Base-by-base conservation (phyloP, 2,329 filamentous ascomycete species). In the Hypoxylon sp. region DNA sequence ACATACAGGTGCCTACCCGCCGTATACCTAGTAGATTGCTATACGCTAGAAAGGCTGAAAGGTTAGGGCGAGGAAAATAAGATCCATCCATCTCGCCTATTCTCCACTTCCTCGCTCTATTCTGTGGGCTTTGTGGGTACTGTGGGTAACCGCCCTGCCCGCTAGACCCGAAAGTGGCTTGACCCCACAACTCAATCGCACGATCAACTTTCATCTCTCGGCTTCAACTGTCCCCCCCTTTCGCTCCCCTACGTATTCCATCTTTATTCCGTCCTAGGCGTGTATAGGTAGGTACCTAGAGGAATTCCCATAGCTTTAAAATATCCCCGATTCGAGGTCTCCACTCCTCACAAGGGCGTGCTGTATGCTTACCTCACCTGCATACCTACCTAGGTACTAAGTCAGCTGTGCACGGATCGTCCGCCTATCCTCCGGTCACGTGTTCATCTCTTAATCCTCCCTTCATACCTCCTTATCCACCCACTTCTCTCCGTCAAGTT, bases 341-440 rank as follows among this genome's bases (percentile, higher is more conserved):
- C 37, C 37, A 7, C n/a, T 17, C n/a, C 15, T n/a, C 17, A 31
- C 50, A 52, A 32, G 17, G 32, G 32, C 19, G 7, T 29, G 1
- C 19, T 53, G 32, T 11, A 39, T 39, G 31, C 13, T 53, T 53
- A 53, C 31, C 7, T 19, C 21, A 35, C 24, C 24, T 27, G 24
- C 13, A 37, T 53, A 37, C 50, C 4, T n/a, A n/a, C n/a, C n/a
- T 39, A 32, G 31, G 31, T 24, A 15, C 11, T 8, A 27, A 39
- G 21, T 11, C 13, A 17, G 13, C 11, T 42, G 10, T 5, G 13
- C 21, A 55, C 24, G 52, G 52, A 55, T n/a, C 32, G 29, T 55
- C 52, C 52, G 17, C 29, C 13, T 15, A 55, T 27, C 19, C 37
- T 55, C 52, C 52, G 52, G 13, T 44, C 52, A 44, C 52, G 37